These are phyloP conservation scores for Hanseniaspora meyeri DNA, from an alignment of 805 yeast species.

Conservation along the genomic window DNA sequence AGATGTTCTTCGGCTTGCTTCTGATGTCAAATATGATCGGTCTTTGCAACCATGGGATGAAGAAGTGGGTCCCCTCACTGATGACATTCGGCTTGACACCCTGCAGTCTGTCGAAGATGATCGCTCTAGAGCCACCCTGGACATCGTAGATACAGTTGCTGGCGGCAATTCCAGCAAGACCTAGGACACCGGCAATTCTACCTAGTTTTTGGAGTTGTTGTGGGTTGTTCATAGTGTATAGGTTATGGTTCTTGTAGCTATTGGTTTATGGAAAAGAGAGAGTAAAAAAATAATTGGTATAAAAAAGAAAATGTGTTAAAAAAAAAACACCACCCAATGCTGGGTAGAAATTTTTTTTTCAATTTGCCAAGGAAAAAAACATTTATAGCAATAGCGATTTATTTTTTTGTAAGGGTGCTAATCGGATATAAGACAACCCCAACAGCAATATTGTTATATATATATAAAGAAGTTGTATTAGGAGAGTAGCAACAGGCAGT, in stretches of 20 bases:
- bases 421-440: too few relatives aligned
- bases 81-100: slow-evolving; percentile 84
- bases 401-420: neutral
- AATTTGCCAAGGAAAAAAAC: neutral
- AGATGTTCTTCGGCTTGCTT: slow-evolving; percentile 86
- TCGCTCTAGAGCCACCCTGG: slow-evolving; percentile 91
- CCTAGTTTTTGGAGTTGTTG: slow-evolving; percentile 18
- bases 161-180: slow-evolving; percentile 60
- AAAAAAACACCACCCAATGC: too few relatives aligned
- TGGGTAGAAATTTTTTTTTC: neutral
- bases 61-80: slow-evolving; percentile 94
- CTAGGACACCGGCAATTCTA: slow-evolving; percentile 36
- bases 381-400: neutral
- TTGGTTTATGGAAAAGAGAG: neutral
- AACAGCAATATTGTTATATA: too few relatives aligned
- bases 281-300: neutral
- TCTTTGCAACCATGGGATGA: slow-evolving; percentile 90
- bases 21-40: slow-evolving; percentile 86
- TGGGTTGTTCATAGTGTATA: slow-evolving; percentile 15
- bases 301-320: too few relatives aligned
- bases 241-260: neutral
- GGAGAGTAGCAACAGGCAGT: too few relatives aligned
- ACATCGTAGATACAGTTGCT: slow-evolving; percentile 88
- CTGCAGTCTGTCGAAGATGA: slow-evolving; percentile 76
- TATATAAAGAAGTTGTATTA: too few relatives aligned